Evolutionary conservation across 2,329 filamentous ascomycete species (phyloP), one percentile per base, ranked within the genome.

Genomic region (Nothophoma quercina): DNA sequence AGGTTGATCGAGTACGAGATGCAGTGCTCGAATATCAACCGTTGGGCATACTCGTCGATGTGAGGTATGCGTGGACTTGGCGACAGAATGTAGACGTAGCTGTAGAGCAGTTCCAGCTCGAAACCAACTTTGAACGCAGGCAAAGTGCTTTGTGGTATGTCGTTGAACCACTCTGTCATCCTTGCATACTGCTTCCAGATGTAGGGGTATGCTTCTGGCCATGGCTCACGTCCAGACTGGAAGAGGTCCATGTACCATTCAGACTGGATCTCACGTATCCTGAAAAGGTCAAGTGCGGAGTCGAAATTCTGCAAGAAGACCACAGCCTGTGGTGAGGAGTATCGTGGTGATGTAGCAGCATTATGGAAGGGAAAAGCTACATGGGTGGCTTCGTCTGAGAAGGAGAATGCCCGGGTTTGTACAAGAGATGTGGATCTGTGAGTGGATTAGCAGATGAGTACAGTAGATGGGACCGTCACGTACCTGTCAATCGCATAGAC

Each of bases 231-330:
- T 8, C 89, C 88, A 15, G 87, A 89, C 66, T 95, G 91, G 68
- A 95, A 95, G 2, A 97, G 84, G 18, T 88, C 85, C 67, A 96
- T 92, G 65, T 98, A 98, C 85, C 91, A 96, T 41, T 83, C 83
- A 0, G 95, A 98, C 71, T 98, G 89, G 6, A 91, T 84, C 52
- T 88, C 85, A n/a, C 93, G 88, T 7, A 98, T 84, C 63, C 88
- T 87, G 69, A 96, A 93, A 2, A 96, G 78, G 15, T 92, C 83
- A 9, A 91, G 79, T 0, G 92, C 91, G 5, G 90, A 85, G 49
- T 90, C 86, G 26, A 88, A 83, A 1, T 79, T 81, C 44, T 81
- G 79, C 13, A 81, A 70, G 68, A 85, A 86, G 9, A 83, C 68
- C n/a, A 77, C 68, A 73, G 82, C 63, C 76, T 81, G 60, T 70